These are phyloP conservation scores for Skeletonema tropicum DNA, from an alignment of 108 stramenopile species.

Conservation along the genomic window DNA sequence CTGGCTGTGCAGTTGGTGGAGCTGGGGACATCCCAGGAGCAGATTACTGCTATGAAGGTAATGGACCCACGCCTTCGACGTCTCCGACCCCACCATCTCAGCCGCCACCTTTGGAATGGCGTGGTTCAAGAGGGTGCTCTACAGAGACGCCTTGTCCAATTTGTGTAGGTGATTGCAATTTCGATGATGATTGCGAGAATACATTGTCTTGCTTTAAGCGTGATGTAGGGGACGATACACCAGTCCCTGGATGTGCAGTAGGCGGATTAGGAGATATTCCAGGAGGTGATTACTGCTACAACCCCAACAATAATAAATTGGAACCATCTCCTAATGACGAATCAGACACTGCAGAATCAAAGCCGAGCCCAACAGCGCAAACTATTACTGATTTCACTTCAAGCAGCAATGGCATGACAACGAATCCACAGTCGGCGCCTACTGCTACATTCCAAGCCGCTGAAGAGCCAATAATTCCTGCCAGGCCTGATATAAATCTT, in stretches of 20 bases:
- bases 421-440: neutral
- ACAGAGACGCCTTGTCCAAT: constrained; percentile 28
- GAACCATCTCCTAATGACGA: neutral
- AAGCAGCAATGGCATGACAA: neutral
- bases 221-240: constrained; percentile 13
- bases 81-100: constrained; percentile 5
- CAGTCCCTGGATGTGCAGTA: constrained; percentile 37
- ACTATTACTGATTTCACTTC: neutral
- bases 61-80: neutral
- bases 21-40: constrained; percentile 37
- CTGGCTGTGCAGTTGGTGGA: constrained; percentile 37
- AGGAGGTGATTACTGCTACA: constrained; percentile 47
- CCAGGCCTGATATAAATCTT: no score
- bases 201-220: constrained; percentile 26
- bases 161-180: constrained; percentile 43
- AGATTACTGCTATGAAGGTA: constrained; percentile 43
- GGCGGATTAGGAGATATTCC: constrained; percentile 46
- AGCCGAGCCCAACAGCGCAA: neutral
- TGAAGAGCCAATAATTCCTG: neutral
- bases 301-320: neutral
- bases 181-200: constrained; percentile 31
- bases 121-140: constrained; percentile 38
- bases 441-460: neutral
- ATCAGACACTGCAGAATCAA: neutral
- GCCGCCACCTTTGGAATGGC: constrained; percentile 21